Evolutionary conservation across 2,329 filamentous ascomycete genomes (phyloP), one percentile per base, ranked within the genome.

Genomic region (Ceratocystis alfenasii): DNA sequence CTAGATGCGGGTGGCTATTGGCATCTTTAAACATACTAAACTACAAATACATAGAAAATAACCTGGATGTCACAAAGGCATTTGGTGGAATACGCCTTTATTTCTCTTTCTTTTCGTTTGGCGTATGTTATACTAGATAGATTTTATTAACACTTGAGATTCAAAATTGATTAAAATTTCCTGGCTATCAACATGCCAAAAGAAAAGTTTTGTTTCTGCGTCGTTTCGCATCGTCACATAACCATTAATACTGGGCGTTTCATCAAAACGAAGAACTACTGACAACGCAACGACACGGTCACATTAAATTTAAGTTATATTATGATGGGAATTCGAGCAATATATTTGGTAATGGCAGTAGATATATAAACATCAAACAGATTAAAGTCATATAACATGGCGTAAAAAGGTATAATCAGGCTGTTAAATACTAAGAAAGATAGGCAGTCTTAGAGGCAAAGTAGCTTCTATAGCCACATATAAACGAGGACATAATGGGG

Each of bases 21-120:
- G 48, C 48, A 53, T 53, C 48, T 53, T 53, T 53, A 53, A 8
- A 53, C 25, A 53, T 53, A 53, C 20, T 53, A 53, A 53, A 53
- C 48, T 15, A 22, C 48, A 25, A 53, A 53, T 53, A 53, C 48
- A 53, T 28, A 53, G 48, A 53, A 22, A 53, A 53, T 8, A 15
- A 15, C 48, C 20, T 5, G 48, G 5, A 53, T 25, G 25, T 25
- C 48, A 53, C 48, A 53, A 25, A 5, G 48, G 15, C 20, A 22
- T 2, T 28, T 15, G 20, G 7, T 28, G 10, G 22, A n/a, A 28
- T 3, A 10, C 12, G 8, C 48, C 22, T 25, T 53, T 53, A 25
- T 5, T 20, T 20, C 6, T 12, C 20, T 17, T 22, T 20, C 7
- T 25, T 53, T 53, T 25, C 4, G 48, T 5, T 53, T 28, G 36